These are phyloP conservation scores for Vitis rotundifolia DNA, from an alignment of 164 flowering plant species.

Conservation along the genomic window DNA sequence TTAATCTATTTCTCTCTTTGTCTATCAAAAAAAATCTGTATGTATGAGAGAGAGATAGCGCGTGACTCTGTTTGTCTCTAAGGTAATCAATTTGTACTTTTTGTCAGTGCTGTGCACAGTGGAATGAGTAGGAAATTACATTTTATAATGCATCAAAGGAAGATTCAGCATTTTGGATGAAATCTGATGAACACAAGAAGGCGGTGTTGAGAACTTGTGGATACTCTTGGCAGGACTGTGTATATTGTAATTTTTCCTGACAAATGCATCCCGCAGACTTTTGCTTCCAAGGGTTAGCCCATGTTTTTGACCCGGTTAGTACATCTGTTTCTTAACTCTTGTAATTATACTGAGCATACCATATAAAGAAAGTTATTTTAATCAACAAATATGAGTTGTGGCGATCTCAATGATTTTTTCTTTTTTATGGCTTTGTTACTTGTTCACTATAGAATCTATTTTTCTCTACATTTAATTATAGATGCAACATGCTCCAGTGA, in stretches of 20 bases:
- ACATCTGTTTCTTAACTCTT: constrained; percentile 25
- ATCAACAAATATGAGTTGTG: neutral
- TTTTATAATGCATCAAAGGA: constrained; percentile 9
- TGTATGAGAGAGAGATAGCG: neutral
- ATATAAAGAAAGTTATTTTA: constrained; percentile 8
- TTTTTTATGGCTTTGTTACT: neutral
- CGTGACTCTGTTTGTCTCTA: neutral
- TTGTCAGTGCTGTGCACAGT: constrained; percentile 6
- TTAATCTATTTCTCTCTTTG: too few species aligned
- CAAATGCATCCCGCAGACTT: constrained; percentile 41
- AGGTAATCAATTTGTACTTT: neutral
- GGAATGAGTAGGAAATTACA: constrained; percentile 6
- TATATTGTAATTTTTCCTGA: constrained; percentile 68
- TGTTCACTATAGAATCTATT: neutral
- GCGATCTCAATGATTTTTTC: neutral
- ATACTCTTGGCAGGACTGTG: constrained; percentile 49
- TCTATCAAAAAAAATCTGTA: too few species aligned
- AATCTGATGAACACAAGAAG: constrained; percentile 16
- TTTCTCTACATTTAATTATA: neutral
- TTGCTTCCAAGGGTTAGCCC: constrained; percentile 48
- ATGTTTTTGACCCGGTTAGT: constrained; percentile 46
- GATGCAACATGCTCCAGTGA: neutral
- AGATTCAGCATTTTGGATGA: constrained; percentile 14
- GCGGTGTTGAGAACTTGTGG: constrained; percentile 26
- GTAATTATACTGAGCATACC: constrained; percentile 22